A percentile compares a stretch with the other conserved stretches of the same genome.
phyloP scores from a whole-genome alignment of 2,329 filamentous ascomycete species.

The Xylariaceae sp. region DNA sequence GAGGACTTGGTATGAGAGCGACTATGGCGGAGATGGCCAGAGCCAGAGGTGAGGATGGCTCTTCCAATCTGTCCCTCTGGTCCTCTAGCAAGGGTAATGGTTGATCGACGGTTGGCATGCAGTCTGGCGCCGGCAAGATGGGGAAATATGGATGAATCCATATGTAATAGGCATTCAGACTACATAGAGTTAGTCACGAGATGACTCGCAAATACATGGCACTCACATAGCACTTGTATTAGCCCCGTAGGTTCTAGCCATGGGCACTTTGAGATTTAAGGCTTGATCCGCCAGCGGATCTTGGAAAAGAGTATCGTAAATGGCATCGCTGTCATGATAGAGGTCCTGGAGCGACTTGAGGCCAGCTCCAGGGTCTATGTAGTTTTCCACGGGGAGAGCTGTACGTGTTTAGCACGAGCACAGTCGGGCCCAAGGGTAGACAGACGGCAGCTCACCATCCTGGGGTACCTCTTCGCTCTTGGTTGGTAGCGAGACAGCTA shows the following conservation, averaged over 20 bases:
- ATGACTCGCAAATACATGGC: background rate
- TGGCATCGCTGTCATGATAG: conserved; percentile 42
- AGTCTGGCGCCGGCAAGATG: conserved; percentile 40
- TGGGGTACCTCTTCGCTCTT: conserved; percentile 27
- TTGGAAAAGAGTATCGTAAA: conserved; percentile 41
- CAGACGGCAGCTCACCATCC: conserved; percentile 22
- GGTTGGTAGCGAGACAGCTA: conserved; percentile 21
- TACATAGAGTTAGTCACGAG: conserved; percentile 15
- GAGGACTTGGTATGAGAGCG: conserved; percentile 41
- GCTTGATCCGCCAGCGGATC: conserved; percentile 12
- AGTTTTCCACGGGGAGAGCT: conserved; percentile 30
- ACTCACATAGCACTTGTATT: conserved; percentile 36
- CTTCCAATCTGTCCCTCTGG: conserved; percentile 30
- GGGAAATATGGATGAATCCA: conserved; percentile 49
- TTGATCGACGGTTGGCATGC: conserved; percentile 27
- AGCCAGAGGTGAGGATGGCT: conserved; percentile 39
- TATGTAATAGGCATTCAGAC: conserved; percentile 46
- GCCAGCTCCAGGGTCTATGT: conserved; percentile 44
- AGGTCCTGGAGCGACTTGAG: conserved; percentile 42
- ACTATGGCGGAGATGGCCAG: conserved; percentile 45
- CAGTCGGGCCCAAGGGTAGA: background rate
- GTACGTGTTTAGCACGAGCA: background rate
- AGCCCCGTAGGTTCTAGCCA: conserved; percentile 38
- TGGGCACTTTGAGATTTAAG: conserved; percentile 22
- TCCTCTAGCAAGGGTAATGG: conserved; percentile 31